Base-by-base conservation (phyloP, 2,329 filamentous ascomycete genomes). In the Lecanicillium sp. region DNA sequence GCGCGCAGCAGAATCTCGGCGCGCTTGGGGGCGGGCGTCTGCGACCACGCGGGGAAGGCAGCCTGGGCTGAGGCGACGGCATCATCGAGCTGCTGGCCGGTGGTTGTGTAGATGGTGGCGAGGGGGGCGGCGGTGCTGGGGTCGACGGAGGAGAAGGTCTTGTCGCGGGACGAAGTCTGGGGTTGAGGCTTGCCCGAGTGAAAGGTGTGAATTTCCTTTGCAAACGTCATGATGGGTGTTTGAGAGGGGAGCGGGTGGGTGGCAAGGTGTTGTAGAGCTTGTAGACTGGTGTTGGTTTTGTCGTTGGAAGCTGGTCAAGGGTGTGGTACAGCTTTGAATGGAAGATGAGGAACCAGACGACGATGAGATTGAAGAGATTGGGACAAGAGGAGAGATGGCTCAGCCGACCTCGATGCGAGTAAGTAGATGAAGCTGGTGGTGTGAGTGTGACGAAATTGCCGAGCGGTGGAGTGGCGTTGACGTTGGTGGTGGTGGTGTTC, bases 1-100 rank as follows among this genome's bases (percentile, higher is more conserved):
- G 87, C 87, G 56, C 77, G 79, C 20, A 87, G 81, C 9, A 94
- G 77, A 49, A 94, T 82, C 41, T 84, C 79, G 1, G 86, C 79
- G 41, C 87, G 84, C 52, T 78, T 76, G 44, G 84, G 69, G n/a
- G 83, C 71, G 3, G 87, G 77, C 11, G 81, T 92, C 41, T 74
- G 68, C 2, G 86, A 87, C 87, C 87, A 94, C 28, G 69, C 63
- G 3, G 74, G 70, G 58, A 94, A 94, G 1, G 86, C 87, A 25
- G 68, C 66, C 41, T 79, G 68, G 29, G 84, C 87, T 29, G 86
- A 80, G 39, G 72, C 61, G 46, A 94, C 71, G 32, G 87, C 85
- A 13, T 77, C 71, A 56, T 92, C 77, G 55, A 92, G 69, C 52
- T 87, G 78, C 41, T 69, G 56, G 17, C 68, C 60, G 1, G 84